Base-by-base conservation (phyloP, 257 asterid genomes). In the Salvia miltiorrhiza region DNA sequence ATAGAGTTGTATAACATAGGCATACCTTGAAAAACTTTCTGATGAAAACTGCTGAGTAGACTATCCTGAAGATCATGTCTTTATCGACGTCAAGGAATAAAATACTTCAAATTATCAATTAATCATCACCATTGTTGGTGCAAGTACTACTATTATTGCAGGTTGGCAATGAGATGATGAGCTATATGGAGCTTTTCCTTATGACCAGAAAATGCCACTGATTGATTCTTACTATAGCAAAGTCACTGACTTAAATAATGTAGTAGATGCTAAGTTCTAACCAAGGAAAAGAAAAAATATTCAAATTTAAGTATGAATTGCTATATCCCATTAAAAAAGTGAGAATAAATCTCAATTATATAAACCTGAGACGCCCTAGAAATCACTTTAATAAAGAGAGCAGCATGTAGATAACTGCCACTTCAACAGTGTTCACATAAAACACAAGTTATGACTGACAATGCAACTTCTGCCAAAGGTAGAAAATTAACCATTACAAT, bases 51-150 rank as follows among this genome's bases (percentile, higher is more conserved):
- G 88, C 92, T 6, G 98, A 94, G 76, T 89, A 94, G 41, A 80
- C 40, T 53, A 94, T 89, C 84, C 97, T 86, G 74, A 87, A 77
- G 78, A 85, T 74, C 98, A 91, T 94, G 86, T 91, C 99, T 94
- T 74, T 41, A 47, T 35, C 26, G 9, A 66, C 53, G 96, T 85
- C 79, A 86, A 91, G 93, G 87, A 80, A 76, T 57, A 73, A 81
- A 63, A 54, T 23, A 12, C 49, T 35, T 37, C 32, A 50, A 56
- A 16, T 11, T 11, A 28, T 32, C 30, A 62, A 64, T 65, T 49
- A 47, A 65, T 30, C n/a, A 21, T 26, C 41, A 56, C 6, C 11
- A 3, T 17, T 55, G 21, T 39, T 53, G 14, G 39, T 41, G 52
- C 44, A n/a, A 49, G 41, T 41, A 19, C 12, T 17, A 40, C 33